Percentiles rank a stretch among this genome's conserved stretches.
Conservation (phyloP, 2,329 filamentous ascomycete species). For the Claviceps purpurea region DNA sequence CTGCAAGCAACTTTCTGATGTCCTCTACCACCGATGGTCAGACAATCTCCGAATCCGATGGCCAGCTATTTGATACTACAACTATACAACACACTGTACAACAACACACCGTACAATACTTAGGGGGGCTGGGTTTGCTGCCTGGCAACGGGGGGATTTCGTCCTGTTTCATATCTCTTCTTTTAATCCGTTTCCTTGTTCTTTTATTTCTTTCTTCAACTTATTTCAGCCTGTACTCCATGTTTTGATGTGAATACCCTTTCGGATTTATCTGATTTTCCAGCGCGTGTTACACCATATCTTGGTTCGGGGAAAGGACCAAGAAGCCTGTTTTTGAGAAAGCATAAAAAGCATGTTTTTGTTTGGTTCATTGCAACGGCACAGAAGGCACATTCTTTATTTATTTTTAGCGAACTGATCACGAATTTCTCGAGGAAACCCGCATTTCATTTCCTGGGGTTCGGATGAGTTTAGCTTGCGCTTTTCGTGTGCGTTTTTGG, state of each 20-base stretch:
- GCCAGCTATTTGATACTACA: slow-evolving; percentile 29
- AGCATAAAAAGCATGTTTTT: slow-evolving; percentile 2
- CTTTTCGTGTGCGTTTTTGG: not conserved
- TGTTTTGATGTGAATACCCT: slow-evolving; percentile 6
- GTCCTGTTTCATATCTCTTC: not conserved
- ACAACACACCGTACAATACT: not conserved
- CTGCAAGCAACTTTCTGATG: slow-evolving; percentile 75
- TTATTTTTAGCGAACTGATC: not conserved
- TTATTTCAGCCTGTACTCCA: not conserved
- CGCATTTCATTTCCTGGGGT: not conserved
- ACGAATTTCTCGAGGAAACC: not conserved
- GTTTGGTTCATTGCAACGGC: slow-evolving; percentile 3
- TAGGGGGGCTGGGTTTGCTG: not conserved
- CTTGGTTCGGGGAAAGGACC: slow-evolving; percentile 7
- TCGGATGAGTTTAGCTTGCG: not conserved
- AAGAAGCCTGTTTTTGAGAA: not conserved
- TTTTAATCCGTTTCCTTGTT: not conserved
- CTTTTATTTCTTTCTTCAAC: not conserved
- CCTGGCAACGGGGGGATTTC: not conserved
- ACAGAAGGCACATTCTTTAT: not conserved
- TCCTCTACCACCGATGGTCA: slow-evolving; percentile 82
- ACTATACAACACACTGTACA: not conserved
- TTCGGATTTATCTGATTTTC: slow-evolving; percentile 9
- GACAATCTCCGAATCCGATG: slow-evolving; percentile 66
- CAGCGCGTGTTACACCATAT: slow-evolving; percentile 8